Conservation (phyloP, 371 early-diverging fungal species). For the Smittium culicis region DNA sequence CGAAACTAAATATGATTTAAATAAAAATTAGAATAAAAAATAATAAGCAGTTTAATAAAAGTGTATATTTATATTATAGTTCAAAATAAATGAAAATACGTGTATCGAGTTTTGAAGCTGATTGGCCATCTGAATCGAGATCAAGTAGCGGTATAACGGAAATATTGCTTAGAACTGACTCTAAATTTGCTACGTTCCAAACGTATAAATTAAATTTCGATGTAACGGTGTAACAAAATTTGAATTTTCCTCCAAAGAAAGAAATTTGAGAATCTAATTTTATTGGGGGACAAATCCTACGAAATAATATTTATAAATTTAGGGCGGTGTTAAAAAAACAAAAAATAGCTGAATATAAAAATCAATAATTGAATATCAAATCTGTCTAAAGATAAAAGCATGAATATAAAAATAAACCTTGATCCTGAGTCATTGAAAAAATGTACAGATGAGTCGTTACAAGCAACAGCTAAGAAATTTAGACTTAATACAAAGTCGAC, state of each 20-base stretch:
- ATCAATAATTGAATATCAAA: constrained; percentile 12
- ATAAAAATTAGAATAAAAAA: no score
- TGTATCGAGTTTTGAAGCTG: no score
- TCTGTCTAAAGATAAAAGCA: constrained; percentile 12
- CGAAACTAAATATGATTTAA: constrained; percentile 33
- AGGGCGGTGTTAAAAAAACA: no score
- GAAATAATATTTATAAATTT: no score
- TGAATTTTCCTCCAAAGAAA: constrained; percentile 13
- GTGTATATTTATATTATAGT: no score
- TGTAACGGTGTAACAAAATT: constrained; percentile 17
- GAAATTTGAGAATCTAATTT: constrained; percentile 18
- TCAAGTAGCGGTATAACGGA: constrained; percentile 22
- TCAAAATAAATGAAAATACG: no score
- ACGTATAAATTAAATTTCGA: constrained; percentile 19
- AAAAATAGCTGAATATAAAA: constrained; percentile 21
- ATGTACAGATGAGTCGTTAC: not conserved
- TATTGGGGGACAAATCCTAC: constrained; percentile 20
- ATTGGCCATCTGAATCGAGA: not conserved
- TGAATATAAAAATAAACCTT: not conserved
- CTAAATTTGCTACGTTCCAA: constrained; percentile 12
- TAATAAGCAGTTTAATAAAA: no score
- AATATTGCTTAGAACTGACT: constrained; percentile 12
- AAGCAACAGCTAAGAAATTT: constrained; percentile 8
- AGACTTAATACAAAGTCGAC: constrained; percentile 11
- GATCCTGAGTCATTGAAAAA: constrained; percentile 1